Evolutionary conservation across 2,329 filamentous ascomycete genomes (phyloP).

Genomic region (Ophiobolus disseminans): DNA sequence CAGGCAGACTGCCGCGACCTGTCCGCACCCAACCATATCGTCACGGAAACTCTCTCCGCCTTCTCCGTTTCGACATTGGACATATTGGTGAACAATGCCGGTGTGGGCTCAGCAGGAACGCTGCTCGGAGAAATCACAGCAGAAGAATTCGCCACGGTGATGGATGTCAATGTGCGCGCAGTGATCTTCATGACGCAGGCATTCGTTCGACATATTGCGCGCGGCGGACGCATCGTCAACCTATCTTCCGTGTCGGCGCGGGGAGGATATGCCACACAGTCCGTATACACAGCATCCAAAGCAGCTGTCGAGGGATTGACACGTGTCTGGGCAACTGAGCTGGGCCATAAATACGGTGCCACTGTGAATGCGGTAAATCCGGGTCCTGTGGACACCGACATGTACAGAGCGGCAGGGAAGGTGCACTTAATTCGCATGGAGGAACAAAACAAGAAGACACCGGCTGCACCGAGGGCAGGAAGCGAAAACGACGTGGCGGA

Average conservation of each 20-base stretch:
- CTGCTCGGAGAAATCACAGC: conserved; percentile 61
- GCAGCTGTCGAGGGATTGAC: conserved; percentile 10
- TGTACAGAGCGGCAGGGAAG: conserved; percentile 43
- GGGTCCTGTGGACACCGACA: conserved; percentile 65
- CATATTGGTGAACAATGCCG: conserved; percentile 84
- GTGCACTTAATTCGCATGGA: conserved; percentile 1
- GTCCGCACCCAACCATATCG: conserved; percentile 62
- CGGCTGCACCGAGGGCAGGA: conserved; percentile 3
- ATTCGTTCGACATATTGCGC: conserved; percentile 70
- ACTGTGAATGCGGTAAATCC: conserved; percentile 71
- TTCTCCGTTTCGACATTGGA: conserved; percentile 63
- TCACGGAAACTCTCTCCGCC: conserved; percentile 64
- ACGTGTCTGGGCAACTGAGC: conserved; percentile 4
- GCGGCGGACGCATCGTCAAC: conserved; percentile 67
- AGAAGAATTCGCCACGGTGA: conserved; percentile 71
- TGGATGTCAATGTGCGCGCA: conserved; percentile 78
- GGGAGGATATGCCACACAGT: conserved; percentile 54
- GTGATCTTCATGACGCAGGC: conserved; percentile 78
- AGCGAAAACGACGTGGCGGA: conserved; percentile 67
- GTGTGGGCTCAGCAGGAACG: conserved; percentile 64
- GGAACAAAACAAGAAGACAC: conserved; percentile 5
- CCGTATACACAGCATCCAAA: conserved; percentile 7
- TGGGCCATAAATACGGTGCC: conserved; percentile 20
- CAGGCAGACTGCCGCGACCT: conserved; percentile 70
- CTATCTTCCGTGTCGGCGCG: conserved; percentile 62